Evolutionary conservation across 805 yeast species (phyloP).

Genomic region (Maudiozyma turicensis): DNA sequence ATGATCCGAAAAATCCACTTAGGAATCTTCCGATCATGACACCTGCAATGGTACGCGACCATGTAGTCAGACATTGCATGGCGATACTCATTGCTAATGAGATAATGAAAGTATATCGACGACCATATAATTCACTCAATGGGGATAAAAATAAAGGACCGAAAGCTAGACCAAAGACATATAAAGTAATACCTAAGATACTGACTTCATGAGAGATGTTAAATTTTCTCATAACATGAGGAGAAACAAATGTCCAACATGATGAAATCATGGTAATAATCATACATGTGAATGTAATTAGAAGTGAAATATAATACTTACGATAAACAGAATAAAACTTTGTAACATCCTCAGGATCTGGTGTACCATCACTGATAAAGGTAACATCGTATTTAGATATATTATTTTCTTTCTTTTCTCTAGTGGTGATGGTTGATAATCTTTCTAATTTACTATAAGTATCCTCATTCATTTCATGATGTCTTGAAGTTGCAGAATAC

Average conservation of each 20-base stretch:
- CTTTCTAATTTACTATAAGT: neutral
- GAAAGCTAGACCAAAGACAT: constrained; percentile 60
- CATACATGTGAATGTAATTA: constrained; percentile 47
- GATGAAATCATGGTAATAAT: constrained; percentile 64
- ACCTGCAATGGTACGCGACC: constrained; percentile 53
- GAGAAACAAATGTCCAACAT: constrained; percentile 53
- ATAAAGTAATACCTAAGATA: constrained; percentile 50
- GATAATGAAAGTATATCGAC: constrained; percentile 49
- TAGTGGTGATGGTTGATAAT: neutral
- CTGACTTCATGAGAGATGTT: constrained; percentile 45
- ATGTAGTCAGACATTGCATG: constrained; percentile 47
- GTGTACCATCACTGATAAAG: constrained; percentile 11
- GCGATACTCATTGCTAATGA: constrained; percentile 49
- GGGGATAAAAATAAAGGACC: constrained; percentile 64
- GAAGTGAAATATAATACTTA: constrained; percentile 48
- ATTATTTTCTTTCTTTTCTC: neutral
- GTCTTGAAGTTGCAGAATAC: neutral
- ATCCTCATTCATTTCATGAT: neutral
- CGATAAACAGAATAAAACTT: constrained; percentile 33
- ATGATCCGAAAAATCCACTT: constrained; percentile 66
- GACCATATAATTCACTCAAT: constrained; percentile 55
- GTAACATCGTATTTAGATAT: constrained; percentile 20
- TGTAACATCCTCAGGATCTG: constrained; percentile 28
- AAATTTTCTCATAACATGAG: constrained; percentile 39
- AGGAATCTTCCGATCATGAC: constrained; percentile 55